A percentile compares a stretch with the other conserved stretches of the same genome.
phyloP scores from a whole-genome alignment of 257 asterid genomes.

The Verbena officinalis region DNA sequence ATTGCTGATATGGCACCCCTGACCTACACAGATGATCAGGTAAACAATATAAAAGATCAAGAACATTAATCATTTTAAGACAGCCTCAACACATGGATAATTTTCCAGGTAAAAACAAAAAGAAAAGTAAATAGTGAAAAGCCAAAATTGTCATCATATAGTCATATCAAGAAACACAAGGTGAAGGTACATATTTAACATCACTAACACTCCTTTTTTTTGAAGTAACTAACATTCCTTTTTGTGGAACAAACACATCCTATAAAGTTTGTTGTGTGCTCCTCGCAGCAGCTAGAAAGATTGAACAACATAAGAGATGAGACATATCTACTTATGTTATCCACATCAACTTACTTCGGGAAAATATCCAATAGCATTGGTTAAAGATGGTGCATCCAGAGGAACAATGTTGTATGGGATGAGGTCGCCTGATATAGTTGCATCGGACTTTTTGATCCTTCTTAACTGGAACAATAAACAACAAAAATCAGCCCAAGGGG shows the following conservation, averaged over 20 bases:
- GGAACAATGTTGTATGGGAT: constrained; percentile 90
- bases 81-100: constrained; percentile 21
- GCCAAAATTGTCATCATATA: not conserved
- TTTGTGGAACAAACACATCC: constrained; percentile 6
- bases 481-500: constrained; percentile 27
- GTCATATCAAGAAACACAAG: constrained; percentile 15
- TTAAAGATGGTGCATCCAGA: constrained; percentile 77
- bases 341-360: constrained; percentile 74
- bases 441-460: constrained; percentile 78
- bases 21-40: constrained; percentile 52
- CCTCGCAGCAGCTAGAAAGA: constrained; percentile 2
- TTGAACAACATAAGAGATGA: not conserved
- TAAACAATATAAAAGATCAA: constrained; percentile 20
- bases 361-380: constrained; percentile 87
- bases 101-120: constrained; percentile 16
- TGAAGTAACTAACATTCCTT: too few relatives aligned
- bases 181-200: constrained; percentile 9
- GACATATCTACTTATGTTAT: constrained; percentile 6
- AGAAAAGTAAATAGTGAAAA: not conserved
- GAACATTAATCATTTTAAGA: constrained; percentile 3
- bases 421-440: constrained; percentile 73
- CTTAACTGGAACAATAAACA: constrained; percentile 60
- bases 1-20: constrained; percentile 85
- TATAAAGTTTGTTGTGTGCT: not conserved
- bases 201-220: not conserved